These are phyloP conservation scores for Proliferodiscus dingleyae DNA, from an alignment of 2,329 filamentous ascomycete species.

Conservation along the genomic window DNA sequence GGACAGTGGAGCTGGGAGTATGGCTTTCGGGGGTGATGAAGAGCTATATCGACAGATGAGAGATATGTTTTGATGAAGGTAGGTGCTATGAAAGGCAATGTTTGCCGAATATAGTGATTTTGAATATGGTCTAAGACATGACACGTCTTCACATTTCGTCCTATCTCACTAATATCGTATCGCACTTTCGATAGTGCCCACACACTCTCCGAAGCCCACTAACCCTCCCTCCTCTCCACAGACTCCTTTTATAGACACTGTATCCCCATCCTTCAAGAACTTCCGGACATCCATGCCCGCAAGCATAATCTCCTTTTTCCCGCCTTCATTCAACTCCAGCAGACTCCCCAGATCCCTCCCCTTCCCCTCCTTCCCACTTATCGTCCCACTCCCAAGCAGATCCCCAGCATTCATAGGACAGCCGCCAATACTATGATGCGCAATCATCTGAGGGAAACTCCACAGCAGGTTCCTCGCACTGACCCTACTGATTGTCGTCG, in stretches of 20 bases:
- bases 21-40: slow-evolving; percentile 31
- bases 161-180: neutral
- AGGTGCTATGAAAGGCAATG: neutral
- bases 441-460: slow-evolving; percentile 79
- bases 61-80: slow-evolving; percentile 29
- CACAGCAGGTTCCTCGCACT: slow-evolving; percentile 67
- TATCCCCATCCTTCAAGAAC: slow-evolving; percentile 73
- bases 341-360: slow-evolving; percentile 59
- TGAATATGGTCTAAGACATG: too few relatives aligned
- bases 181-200: slow-evolving; percentile 49
- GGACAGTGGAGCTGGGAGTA: slow-evolving; percentile 21
- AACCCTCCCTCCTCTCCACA: slow-evolving; percentile 60
- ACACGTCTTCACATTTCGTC: neutral
- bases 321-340: slow-evolving; percentile 66
- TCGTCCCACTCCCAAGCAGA: slow-evolving; percentile 73
- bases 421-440: slow-evolving; percentile 72
- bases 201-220: slow-evolving; percentile 73
- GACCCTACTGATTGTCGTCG: slow-evolving; percentile 55
- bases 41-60: slow-evolving; percentile 31
- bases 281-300: slow-evolving; percentile 60
- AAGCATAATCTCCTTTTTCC: slow-evolving; percentile 59
- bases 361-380: slow-evolving; percentile 53
- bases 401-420: slow-evolving; percentile 72
- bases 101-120: too few relatives aligned
- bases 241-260: slow-evolving; percentile 59